Percentiles rank a stretch among this genome's conserved stretches.
These are phyloP conservation scores for Candida tunisiensis DNA, from an alignment of 1,139 yeast species.

Conservation along the genomic window DNA sequence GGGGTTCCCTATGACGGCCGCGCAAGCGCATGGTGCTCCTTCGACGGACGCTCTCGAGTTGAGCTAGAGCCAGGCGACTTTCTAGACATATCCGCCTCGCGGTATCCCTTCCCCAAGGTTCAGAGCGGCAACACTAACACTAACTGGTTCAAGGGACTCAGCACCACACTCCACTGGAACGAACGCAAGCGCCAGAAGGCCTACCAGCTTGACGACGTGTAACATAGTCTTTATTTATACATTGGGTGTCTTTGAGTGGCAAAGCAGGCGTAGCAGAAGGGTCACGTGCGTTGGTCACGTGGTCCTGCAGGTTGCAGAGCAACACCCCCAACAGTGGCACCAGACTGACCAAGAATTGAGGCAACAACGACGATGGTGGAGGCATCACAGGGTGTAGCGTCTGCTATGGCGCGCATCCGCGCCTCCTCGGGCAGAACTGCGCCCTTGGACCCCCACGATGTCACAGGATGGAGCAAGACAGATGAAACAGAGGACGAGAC, in stretches of 20 bases:
- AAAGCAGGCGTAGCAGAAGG: neutral
- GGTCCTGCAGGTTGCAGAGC: neutral
- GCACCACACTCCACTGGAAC: constrained; percentile 37
- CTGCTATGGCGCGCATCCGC: too few species aligned
- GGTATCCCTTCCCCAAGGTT: constrained; percentile 66
- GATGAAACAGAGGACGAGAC: neutral
- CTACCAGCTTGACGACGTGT: constrained; percentile 1
- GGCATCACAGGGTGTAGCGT: too few species aligned
- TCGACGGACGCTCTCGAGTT: constrained; percentile 62
- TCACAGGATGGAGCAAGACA: neutral
- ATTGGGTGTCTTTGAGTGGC: neutral
- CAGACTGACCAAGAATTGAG: too few species aligned
- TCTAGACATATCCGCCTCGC: constrained; percentile 52
- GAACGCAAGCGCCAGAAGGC: constrained; percentile 27
- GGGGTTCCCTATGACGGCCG: constrained; percentile 54
- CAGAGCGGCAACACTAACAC: constrained; percentile 24
- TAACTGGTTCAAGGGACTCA: constrained; percentile 32
- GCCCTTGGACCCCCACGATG: neutral
- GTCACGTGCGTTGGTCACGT: neutral
- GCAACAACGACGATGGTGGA: too few species aligned
- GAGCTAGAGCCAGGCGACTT: constrained; percentile 55
- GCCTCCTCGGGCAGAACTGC: too few species aligned
- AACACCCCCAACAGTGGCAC: neutral
- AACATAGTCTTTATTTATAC: neutral
- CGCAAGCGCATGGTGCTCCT: constrained; percentile 64